These are phyloP conservation scores for Corchorus olitorius DNA, from an alignment of 345 rosid species.

Conservation along the genomic window DNA sequence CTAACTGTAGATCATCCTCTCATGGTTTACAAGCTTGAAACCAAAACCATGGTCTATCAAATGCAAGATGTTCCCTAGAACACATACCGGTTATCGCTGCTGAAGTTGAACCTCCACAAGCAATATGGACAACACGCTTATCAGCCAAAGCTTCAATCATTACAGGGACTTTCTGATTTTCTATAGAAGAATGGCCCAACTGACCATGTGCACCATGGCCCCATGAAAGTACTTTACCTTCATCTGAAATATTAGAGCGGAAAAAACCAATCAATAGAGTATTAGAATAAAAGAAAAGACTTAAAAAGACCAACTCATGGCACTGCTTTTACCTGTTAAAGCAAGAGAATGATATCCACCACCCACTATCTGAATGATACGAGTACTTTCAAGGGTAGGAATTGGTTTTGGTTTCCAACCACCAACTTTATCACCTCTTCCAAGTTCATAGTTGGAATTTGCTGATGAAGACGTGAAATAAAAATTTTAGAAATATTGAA, in stretches of 20 bases:
- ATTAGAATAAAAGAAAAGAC: background rate
- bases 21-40: background rate
- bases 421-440: conserved; percentile 79
- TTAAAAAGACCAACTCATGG: background rate
- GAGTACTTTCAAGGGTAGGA: conserved; percentile 59
- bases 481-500: background rate
- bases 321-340: conserved; percentile 58
- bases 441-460: conserved; percentile 91
- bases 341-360: conserved; percentile 98
- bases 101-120: conserved; percentile 89
- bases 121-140: conserved; percentile 53
- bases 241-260: conserved; percentile 48
- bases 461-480: conserved; percentile 40
- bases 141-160: conserved; percentile 68
- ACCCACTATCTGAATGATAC: conserved; percentile 67
- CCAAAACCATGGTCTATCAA: background rate
- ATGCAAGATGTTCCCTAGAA: background rate
- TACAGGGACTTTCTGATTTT: conserved; percentile 56
- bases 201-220: conserved; percentile 97
- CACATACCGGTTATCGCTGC: conserved; percentile 72
- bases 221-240: conserved; percentile 90
- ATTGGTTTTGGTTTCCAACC: conserved; percentile 86
- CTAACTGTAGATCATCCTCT: too few relatives aligned
- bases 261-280: conserved; percentile 12
- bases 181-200: conserved; percentile 65